A percentile compares a stretch with the other conserved stretches of the same genome.
These are phyloP conservation scores for Fraxinus pennsylvanica DNA, from an alignment of 257 asterid genomes.

Conservation along the genomic window DNA sequence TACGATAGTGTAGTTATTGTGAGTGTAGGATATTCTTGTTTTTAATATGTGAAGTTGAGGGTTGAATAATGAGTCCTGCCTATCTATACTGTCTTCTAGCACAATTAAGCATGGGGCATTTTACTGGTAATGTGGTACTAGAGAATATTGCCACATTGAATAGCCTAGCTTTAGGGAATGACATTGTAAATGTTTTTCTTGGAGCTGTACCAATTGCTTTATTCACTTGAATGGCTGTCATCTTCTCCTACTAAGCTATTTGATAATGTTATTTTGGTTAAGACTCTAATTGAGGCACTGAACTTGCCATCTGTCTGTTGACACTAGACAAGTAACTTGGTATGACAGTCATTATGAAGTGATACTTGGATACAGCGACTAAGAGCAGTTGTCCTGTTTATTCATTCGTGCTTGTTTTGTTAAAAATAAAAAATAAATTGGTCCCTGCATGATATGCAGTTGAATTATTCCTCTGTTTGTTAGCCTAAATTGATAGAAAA, in stretches of 20 bases:
- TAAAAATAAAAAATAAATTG: background rate
- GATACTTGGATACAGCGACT: background rate
- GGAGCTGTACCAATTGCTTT: background rate
- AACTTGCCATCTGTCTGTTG: background rate
- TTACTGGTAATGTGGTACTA: background rate
- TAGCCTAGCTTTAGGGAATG: background rate
- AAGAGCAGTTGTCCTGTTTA: background rate
- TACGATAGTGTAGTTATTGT: background rate
- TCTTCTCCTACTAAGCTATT: background rate
- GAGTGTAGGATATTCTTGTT: background rate
- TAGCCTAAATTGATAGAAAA: background rate
- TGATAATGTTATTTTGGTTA: background rate
- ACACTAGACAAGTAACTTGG: background rate
- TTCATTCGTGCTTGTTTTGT: constrained; percentile 1
- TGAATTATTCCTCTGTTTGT: background rate
- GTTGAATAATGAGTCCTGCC: background rate
- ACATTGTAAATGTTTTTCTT: too few species aligned
- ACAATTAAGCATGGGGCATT: background rate
- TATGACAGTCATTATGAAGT: background rate
- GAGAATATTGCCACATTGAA: background rate
- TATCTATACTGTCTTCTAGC: background rate
- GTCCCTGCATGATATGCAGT: background rate
- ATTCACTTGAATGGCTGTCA: background rate
- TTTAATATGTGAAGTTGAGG: background rate
- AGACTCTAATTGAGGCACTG: background rate